Percentiles rank a stretch among this genome's conserved stretches.
These are phyloP conservation scores for Rubia occidens DNA, from an alignment of 305 asterid species.

Conservation along the genomic window DNA sequence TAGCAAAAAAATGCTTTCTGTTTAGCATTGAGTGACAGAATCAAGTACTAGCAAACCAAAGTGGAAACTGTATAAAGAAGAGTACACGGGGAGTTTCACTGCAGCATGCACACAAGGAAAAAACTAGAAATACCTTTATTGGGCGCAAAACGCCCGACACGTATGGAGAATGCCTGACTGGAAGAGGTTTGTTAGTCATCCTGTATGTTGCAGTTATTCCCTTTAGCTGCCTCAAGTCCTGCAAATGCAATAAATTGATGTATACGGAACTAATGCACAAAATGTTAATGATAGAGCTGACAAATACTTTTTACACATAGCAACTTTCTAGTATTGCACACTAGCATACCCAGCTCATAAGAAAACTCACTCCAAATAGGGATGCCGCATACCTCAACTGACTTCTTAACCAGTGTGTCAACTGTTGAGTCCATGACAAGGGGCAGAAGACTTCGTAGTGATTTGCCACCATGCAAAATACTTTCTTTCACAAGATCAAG, in stretches of 20 bases:
- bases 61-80: too few species aligned
- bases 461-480: slow-evolving; percentile 63
- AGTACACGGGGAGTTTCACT: too few species aligned
- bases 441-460: slow-evolving; percentile 68
- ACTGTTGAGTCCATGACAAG: slow-evolving; percentile 51
- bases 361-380: neutral
- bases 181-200: slow-evolving; percentile 95
- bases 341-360: neutral
- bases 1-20: neutral
- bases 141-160: slow-evolving; percentile 81
- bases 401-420: slow-evolving; percentile 70
- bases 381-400: slow-evolving; percentile 50
- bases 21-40: neutral
- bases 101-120: slow-evolving; percentile 2
- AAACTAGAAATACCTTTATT: slow-evolving; percentile 47
- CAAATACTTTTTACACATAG: neutral
- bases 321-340: neutral
- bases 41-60: neutral
- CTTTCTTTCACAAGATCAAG: slow-evolving; percentile 81
- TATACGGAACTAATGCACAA: neutral
- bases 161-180: slow-evolving; percentile 86
- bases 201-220: slow-evolving; percentile 96
- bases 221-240: slow-evolving; percentile 82
- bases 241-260: slow-evolving; percentile 19
- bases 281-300: neutral